Evolutionary conservation across 306 rosid species (phyloP).

Genomic region (Sechiopsis laciniata): DNA sequence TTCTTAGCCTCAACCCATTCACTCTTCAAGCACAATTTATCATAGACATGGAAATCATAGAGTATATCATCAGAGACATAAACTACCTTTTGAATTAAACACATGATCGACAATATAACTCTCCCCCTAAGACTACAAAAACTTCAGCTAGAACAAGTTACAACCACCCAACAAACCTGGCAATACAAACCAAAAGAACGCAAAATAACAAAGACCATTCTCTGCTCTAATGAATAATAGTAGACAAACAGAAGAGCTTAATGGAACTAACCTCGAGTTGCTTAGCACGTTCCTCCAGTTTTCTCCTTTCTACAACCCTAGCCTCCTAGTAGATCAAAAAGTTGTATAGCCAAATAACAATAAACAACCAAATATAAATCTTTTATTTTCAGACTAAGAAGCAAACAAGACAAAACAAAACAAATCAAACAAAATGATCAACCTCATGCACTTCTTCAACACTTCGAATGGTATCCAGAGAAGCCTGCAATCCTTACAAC

Average conservation of each 20-base stretch:
- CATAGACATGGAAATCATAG: neutral
- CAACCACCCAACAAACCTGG: neutral
- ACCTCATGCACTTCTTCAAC: constrained; percentile 86
- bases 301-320: constrained; percentile 75
- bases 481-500: constrained; percentile 47
- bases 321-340: constrained; percentile 56
- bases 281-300: constrained; percentile 63
- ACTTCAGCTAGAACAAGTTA: neutral
- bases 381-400: neutral
- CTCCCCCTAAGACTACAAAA: too few relatives aligned
- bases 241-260: neutral
- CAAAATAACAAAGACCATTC: neutral
- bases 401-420: neutral
- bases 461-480: constrained; percentile 74
- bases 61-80: neutral
- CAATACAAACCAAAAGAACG: neutral
- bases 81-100: neutral
- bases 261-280: constrained; percentile 55
- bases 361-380: neutral
- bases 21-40: constrained; percentile 40
- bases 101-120: neutral
- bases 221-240: neutral
- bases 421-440: constrained; percentile 15
- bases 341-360: constrained; percentile 11
- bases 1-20: constrained; percentile 95